Conservation (phyloP, 1,284 basidiomycete species). For the Sanghuangporus sanghuang region DNA sequence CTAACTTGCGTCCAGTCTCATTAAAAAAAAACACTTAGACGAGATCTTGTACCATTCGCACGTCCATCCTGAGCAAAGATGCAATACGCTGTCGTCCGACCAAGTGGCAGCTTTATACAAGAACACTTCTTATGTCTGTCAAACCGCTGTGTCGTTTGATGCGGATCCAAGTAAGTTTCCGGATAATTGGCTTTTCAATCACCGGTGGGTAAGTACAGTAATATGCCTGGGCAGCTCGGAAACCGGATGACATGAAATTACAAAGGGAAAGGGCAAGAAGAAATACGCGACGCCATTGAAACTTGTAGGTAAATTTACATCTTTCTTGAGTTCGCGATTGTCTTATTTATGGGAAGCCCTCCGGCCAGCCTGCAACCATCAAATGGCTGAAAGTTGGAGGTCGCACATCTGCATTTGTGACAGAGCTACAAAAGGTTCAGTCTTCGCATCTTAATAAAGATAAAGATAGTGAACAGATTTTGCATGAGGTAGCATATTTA, state of each 20-base stretch:
- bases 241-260: background rate
- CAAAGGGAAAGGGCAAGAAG: constrained; percentile 71
- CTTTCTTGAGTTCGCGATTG: constrained; percentile 10
- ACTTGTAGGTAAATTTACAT: constrained; percentile 39
- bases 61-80: constrained; percentile 72
- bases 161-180: constrained; percentile 74
- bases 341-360: constrained; percentile 41
- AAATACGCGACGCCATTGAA: constrained; percentile 40
- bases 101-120: constrained; percentile 53
- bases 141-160: constrained; percentile 63
- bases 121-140: constrained; percentile 55
- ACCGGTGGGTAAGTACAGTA: constrained; percentile 54
- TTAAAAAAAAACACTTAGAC: constrained; percentile 34
- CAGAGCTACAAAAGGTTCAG: constrained; percentile 50
- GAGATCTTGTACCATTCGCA: constrained; percentile 77
- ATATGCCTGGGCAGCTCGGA: constrained; percentile 13
- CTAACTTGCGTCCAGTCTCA: background rate
- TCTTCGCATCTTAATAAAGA: background rate
- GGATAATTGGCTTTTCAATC: constrained; percentile 63
- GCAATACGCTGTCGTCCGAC: constrained; percentile 47
- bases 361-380: constrained; percentile 67
- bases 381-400: constrained; percentile 79
- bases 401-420: constrained; percentile 72
- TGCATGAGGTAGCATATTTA: background rate
- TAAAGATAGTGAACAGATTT: background rate